Percentiles rank a stretch among this genome's conserved stretches.
Conservation (phyloP, 169 alveolate genomes). For the Pseudocohnilembus persalinus region DNA sequence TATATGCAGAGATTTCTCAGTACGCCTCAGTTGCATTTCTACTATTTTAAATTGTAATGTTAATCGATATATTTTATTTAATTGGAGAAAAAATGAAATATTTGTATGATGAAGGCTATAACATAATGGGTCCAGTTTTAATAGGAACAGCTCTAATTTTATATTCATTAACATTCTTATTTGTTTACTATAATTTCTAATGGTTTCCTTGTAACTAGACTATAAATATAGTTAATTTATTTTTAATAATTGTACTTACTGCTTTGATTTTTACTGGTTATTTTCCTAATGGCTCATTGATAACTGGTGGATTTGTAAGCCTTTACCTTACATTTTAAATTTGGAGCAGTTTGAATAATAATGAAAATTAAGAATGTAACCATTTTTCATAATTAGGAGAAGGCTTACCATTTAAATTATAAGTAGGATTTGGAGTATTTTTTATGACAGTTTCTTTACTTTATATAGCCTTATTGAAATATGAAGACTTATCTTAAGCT, state of each 20-base stretch:
- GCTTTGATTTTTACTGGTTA: not conserved
- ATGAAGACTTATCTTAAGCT: not conserved
- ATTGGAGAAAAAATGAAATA: not conserved
- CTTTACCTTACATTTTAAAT: conserved; percentile 4
- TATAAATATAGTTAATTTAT: not conserved
- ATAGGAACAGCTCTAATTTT: not conserved
- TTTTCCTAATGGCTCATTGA: not conserved
- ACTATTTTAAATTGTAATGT: conserved; percentile 3
- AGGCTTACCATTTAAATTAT: not conserved
- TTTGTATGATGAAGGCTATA: not conserved
- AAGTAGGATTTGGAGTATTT: conserved; percentile 2
- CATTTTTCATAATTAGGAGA: not conserved
- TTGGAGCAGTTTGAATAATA: conserved; percentile 14
- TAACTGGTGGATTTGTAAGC: conserved; percentile 9
- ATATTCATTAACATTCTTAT: not conserved
- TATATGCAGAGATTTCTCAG: conserved; percentile 7
- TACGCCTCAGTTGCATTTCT: not conserved
- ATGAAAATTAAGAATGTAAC: not conserved
- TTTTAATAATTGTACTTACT: not conserved
- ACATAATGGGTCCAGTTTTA: not conserved
- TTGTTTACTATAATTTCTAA: not conserved
- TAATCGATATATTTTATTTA: conserved; percentile 12
- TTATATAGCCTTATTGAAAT: not conserved
- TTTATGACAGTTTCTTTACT: not conserved
- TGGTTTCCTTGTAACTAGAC: conserved; percentile 2